Evolutionary conservation across 2,329 filamentous ascomycete species (phyloP).

Genomic region (Ophiostoma sp.): DNA sequence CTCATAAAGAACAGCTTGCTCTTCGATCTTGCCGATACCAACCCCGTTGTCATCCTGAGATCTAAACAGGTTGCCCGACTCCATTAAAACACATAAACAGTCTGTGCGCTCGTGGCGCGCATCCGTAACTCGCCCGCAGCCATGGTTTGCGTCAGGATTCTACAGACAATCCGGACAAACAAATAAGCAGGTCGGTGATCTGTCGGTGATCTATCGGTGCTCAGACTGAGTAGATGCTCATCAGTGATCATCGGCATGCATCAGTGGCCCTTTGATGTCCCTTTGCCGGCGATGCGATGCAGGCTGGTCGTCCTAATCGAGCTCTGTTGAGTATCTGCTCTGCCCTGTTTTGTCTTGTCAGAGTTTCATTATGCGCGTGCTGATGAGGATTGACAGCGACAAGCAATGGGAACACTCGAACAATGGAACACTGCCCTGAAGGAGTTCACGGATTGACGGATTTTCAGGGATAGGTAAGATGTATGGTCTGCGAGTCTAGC

Average conservation of each 20-base stretch:
- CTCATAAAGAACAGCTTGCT: not conserved
- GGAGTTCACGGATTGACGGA: not conserved
- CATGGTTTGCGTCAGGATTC: not conserved
- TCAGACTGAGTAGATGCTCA: not conserved
- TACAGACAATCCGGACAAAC: not conserved
- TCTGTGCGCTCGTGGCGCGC: not conserved
- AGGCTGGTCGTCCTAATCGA: not conserved
- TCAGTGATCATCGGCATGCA: not conserved
- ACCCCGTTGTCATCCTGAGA: not conserved
- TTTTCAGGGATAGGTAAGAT: slow-evolving; percentile 9
- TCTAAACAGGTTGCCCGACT: not conserved
- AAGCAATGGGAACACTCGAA: slow-evolving; percentile 1
- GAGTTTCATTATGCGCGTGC: not conserved
- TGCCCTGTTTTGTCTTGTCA: not conserved
- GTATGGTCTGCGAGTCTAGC: not conserved
- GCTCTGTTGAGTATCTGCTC: not conserved
- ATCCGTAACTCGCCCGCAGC: not conserved
- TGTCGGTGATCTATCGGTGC: not conserved
- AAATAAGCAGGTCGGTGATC: not conserved
- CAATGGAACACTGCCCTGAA: not conserved
- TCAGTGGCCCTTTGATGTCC: not conserved
- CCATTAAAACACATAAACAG: not conserved
- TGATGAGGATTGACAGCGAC: not conserved
- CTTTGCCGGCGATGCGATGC: not conserved
- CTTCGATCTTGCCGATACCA: not conserved